Evolutionary conservation across 176 grass and related monocot genomes (phyloP).

Genomic region (Avena sativa): DNA sequence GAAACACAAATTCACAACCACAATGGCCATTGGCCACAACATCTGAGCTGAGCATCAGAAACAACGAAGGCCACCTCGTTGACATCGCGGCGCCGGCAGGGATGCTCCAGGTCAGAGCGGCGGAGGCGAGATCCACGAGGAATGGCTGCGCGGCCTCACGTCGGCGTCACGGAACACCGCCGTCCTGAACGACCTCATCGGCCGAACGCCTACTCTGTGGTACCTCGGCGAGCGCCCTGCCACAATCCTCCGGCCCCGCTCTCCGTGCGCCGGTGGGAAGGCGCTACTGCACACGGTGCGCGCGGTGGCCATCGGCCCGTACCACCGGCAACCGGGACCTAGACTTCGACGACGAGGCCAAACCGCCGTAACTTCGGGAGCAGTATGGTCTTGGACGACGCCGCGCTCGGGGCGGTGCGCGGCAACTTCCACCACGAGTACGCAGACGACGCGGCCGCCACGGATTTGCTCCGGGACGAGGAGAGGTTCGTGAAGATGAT

Average conservation of each 20-base stretch:
- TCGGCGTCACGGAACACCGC: slow-evolving; percentile 37
- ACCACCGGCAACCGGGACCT: slow-evolving; percentile 35
- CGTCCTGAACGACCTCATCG: slow-evolving; percentile 42
- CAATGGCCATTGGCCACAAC: too few species aligned
- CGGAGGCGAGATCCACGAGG: too few species aligned
- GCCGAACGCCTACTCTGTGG: slow-evolving; percentile 48
- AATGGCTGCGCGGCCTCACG: not conserved
- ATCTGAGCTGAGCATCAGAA: too few species aligned
- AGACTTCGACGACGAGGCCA: slow-evolving; percentile 40
- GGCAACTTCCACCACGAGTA: not conserved
- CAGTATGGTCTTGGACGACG: slow-evolving; percentile 18
- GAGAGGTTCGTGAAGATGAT: slow-evolving; percentile 53
- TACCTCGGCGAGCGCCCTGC: slow-evolving; percentile 41
- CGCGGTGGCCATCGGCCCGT: slow-evolving; percentile 56
- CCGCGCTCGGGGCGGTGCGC: not conserved
- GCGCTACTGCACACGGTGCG: slow-evolving; percentile 37
- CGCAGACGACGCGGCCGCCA: not conserved
- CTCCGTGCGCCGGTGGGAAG: not conserved
- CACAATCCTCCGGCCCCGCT: slow-evolving; percentile 38
- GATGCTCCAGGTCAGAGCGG: too few species aligned
- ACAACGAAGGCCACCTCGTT: too few species aligned
- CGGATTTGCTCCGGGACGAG: slow-evolving; percentile 12
- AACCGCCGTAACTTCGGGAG: slow-evolving; percentile 29
- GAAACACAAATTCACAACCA: too few species aligned
- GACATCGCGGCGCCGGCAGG: too few species aligned